Percentiles rank a stretch among this genome's conserved stretches.
phyloP scores from a whole-genome alignment of 2,329 filamentous ascomycete species.

The Colletotrichum tropicicola region DNA sequence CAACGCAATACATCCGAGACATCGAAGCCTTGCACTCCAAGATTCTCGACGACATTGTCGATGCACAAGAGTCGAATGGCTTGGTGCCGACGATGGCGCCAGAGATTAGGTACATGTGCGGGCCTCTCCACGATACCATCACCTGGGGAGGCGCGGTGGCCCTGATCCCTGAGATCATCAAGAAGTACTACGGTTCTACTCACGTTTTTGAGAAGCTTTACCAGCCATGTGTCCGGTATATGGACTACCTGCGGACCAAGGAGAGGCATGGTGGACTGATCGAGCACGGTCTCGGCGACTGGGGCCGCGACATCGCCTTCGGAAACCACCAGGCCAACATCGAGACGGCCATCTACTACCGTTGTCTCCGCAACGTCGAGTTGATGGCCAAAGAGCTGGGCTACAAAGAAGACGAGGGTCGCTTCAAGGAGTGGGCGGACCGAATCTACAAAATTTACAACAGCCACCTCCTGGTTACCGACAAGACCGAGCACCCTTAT shows the following conservation, averaged over 20 bases:
- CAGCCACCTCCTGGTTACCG: constrained; percentile 41
- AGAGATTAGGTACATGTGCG: constrained; percentile 55
- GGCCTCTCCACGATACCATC: constrained; percentile 55
- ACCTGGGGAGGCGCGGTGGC: constrained; percentile 51
- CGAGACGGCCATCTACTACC: constrained; percentile 53
- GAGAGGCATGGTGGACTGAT: constrained; percentile 50
- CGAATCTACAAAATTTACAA: constrained; percentile 44
- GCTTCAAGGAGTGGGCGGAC: constrained; percentile 38
- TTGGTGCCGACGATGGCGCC: constrained; percentile 57
- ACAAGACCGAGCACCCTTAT: constrained; percentile 40
- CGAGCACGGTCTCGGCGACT: constrained; percentile 52
- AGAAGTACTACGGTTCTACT: constrained; percentile 49
- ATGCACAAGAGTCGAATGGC: constrained; percentile 53
- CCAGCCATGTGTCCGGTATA: constrained; percentile 46
- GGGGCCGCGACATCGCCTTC: constrained; percentile 51
- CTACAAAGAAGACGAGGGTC: constrained; percentile 33
- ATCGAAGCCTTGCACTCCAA: constrained; percentile 56
- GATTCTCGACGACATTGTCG: constrained; percentile 55
- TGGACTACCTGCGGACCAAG: constrained; percentile 50
- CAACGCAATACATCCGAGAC: constrained; percentile 55
- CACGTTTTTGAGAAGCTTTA: constrained; percentile 46
- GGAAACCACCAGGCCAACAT: constrained; percentile 55
- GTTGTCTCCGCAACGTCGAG: constrained; percentile 46
- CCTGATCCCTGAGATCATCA: constrained; percentile 46
- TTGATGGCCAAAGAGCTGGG: constrained; percentile 45